Percentiles rank a stretch among this genome's conserved stretches.
Evolutionary conservation across 1,284 basidiomycete genomes (phyloP).

Genomic region (Ustilago shanxiensis): DNA sequence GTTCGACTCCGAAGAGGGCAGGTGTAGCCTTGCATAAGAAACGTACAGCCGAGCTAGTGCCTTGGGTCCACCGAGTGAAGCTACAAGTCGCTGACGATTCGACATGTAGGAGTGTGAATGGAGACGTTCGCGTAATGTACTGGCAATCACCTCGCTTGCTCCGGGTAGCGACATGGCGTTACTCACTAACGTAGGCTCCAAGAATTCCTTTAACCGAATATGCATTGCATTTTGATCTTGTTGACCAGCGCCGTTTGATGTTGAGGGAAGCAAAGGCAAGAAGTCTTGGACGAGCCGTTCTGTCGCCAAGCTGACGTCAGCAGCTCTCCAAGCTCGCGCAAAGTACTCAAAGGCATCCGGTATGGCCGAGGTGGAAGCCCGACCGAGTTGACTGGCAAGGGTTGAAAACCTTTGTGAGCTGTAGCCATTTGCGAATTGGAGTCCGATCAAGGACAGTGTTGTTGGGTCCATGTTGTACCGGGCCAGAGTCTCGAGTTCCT

Average conservation of each 20-base stretch:
- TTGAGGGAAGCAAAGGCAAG: conserved; percentile 39
- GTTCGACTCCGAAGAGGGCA: conserved; percentile 38
- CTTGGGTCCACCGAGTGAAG: conserved; percentile 55
- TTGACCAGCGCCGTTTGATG: neutral
- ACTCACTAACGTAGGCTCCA: conserved; percentile 7
- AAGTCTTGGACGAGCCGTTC: conserved; percentile 56
- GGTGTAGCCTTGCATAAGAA: conserved; percentile 51
- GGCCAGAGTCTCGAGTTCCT: conserved; percentile 42
- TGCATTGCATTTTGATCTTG: conserved; percentile 16
- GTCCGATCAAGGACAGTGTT: conserved; percentile 54
- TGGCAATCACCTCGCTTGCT: conserved; percentile 18
- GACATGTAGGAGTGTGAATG: conserved; percentile 41
- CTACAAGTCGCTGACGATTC: conserved; percentile 48
- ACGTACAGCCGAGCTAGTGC: conserved; percentile 57
- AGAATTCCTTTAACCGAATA: conserved; percentile 7
- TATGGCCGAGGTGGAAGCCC: conserved; percentile 17
- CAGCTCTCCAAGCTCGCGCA: conserved; percentile 52
- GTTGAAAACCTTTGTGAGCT: conserved; percentile 7
- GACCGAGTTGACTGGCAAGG: conserved; percentile 8
- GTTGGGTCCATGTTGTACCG: conserved; percentile 61
- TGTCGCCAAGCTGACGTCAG: conserved; percentile 54
- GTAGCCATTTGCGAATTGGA: conserved; percentile 40
- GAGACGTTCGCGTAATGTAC: conserved; percentile 17
- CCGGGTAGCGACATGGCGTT: conserved; percentile 14
- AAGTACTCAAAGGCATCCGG: conserved; percentile 60